Evolutionary conservation across 73 alveolate species (phyloP).

Genomic region (Paramecium pentaurelia): DNA sequence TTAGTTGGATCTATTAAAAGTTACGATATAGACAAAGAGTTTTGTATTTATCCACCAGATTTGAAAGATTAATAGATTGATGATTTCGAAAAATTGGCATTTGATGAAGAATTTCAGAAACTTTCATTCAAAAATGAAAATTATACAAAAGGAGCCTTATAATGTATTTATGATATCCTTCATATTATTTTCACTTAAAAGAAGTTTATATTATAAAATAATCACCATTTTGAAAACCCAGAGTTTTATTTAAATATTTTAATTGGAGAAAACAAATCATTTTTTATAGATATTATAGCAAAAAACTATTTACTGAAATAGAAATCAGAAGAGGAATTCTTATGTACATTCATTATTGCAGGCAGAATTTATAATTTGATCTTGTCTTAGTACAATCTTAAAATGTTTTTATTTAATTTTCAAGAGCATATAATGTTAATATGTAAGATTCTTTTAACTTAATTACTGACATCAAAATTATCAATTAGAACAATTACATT

Average conservation of each 20-base stretch:
- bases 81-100: neutral
- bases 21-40: neutral
- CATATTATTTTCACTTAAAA: neutral
- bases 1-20: neutral
- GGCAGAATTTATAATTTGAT: slow-evolving; percentile 23
- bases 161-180: neutral
- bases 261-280: neutral
- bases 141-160: neutral
- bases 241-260: neutral
- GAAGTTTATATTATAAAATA: neutral
- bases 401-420: neutral
- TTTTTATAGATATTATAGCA: neutral
- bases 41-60: slow-evolving; percentile 23
- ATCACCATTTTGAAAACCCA: neutral
- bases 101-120: neutral
- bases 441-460: neutral
- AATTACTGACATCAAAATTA: neutral
- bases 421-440: neutral
- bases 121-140: neutral
- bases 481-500: neutral
- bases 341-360: neutral
- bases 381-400: neutral
- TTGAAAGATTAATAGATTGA: neutral
- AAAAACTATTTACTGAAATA: slow-evolving; percentile 27
- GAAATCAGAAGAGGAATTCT: neutral